Conservation (phyloP, 2,329 filamentous ascomycete species). For the Ascochyta clinopodiicola region DNA sequence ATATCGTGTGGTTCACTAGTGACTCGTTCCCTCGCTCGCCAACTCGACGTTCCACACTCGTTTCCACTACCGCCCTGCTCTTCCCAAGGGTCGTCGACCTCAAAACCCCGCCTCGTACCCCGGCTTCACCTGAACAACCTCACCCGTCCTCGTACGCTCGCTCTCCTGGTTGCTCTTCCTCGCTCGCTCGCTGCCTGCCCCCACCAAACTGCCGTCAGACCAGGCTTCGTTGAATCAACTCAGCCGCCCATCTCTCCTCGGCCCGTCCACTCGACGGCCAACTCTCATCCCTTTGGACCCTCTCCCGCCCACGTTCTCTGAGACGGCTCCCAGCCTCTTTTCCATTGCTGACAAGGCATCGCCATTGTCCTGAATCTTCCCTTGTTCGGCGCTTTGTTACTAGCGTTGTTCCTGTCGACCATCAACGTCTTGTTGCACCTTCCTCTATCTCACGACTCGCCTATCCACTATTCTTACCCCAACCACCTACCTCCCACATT, state of each 20-base stretch:
- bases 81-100: constrained; percentile 19
- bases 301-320: constrained; percentile 4
- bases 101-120: constrained; percentile 28
- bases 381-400: constrained; percentile 19
- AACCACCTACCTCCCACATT: constrained; percentile 21
- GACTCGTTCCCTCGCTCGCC: constrained; percentile 34
- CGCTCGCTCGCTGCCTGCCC: constrained; percentile 10
- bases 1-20: constrained; percentile 21
- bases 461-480: constrained; percentile 29
- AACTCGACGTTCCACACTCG: constrained; percentile 41
- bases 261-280: not conserved
- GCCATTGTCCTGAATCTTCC: constrained; percentile 18
- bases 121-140: constrained; percentile 20
- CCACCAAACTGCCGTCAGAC: constrained; percentile 13
- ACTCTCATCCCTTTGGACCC: constrained; percentile 3
- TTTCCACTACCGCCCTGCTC: constrained; percentile 36
- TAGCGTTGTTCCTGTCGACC: constrained; percentile 25
- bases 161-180: constrained; percentile 10
- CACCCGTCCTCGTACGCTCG: constrained; percentile 24
- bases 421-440: constrained; percentile 19
- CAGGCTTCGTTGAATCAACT: constrained; percentile 10
- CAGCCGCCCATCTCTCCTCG: not conserved
- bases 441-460: constrained; percentile 19
- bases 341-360: not conserved
- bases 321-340: not conserved